Evolutionary conservation across 2,329 filamentous ascomycete species (phyloP).

Genomic region (Cordyceps tenuipes): DNA sequence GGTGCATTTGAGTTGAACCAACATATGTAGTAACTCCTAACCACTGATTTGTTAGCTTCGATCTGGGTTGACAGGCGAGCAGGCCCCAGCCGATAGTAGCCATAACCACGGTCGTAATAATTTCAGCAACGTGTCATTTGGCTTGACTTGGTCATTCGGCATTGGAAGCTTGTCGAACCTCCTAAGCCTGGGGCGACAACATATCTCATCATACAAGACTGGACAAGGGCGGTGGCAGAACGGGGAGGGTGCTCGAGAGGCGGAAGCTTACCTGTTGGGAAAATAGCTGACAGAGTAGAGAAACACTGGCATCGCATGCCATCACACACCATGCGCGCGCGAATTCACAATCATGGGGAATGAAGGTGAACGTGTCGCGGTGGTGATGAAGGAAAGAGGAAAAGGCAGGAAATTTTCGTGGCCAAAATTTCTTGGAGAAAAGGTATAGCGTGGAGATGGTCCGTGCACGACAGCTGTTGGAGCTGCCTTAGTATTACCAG

Average conservation of each 20-base stretch:
- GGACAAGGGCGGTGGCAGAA: not conserved
- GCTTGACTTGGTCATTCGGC: constrained; percentile 46
- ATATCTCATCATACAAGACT: constrained; percentile 33
- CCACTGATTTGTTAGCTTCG: not conserved
- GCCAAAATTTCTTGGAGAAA: constrained; percentile 6
- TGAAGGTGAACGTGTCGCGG: not conserved
- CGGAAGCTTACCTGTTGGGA: not conserved
- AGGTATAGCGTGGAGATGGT: constrained; percentile 5
- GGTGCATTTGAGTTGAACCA: not conserved
- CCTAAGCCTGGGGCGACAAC: constrained; percentile 44
- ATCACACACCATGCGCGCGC: not conserved
- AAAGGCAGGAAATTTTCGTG: not conserved
- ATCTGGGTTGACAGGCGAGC: not conserved
- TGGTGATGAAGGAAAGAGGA: not conserved
- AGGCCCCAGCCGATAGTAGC: not conserved
- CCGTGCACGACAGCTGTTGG: constrained; percentile 1
- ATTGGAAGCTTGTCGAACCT: constrained; percentile 39
- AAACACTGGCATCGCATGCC: not conserved
- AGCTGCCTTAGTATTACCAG: too few species aligned
- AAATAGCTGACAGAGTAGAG: too few species aligned
- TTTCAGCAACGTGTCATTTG: constrained; percentile 46
- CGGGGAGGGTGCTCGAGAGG: not conserved
- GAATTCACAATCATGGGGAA: not conserved
- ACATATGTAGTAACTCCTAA: not conserved
- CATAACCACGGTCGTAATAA: constrained; percentile 4